Evolutionary conservation across 2,329 filamentous ascomycete species (phyloP).

Genomic region (Calonectria leucothoes): DNA sequence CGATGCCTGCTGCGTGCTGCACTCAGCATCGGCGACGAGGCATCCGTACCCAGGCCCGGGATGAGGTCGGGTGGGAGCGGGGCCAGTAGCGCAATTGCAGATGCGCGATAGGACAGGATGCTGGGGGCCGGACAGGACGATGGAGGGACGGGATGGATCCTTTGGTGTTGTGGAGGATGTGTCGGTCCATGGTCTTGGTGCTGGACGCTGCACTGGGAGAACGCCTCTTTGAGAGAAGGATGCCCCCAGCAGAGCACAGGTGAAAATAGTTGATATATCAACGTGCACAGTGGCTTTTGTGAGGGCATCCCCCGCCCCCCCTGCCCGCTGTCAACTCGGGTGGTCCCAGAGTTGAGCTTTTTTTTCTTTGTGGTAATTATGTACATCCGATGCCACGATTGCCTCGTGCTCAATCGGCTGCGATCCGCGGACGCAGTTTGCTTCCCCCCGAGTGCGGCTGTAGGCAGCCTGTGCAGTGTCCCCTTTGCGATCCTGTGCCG

Average conservation of each 20-base stretch:
- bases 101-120: conserved; percentile 13
- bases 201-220: conserved; percentile 1
- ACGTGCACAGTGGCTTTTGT: not conserved
- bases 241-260: not conserved
- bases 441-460: conserved; percentile 32
- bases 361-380: conserved; percentile 12
- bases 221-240: not conserved
- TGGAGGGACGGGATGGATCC: conserved; percentile 23
- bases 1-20: conserved; percentile 17
- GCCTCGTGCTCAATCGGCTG: not conserved
- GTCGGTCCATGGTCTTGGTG: conserved; percentile 12
- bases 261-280: not conserved
- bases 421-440: conserved; percentile 21
- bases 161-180: conserved; percentile 20
- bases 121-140: conserved; percentile 5
- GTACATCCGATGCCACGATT: not conserved
- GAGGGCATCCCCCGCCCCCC: not conserved
- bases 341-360: not conserved
- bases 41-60: conserved; percentile 26
- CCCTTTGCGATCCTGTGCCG: conserved; percentile 12
- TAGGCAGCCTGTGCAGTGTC: conserved; percentile 36
- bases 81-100: conserved; percentile 14
- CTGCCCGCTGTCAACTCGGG: not conserved
- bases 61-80: conserved; percentile 30
- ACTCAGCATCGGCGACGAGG: conserved; percentile 27